Evolutionary conservation across 148 eudicot genomes (phyloP).

Genomic region (Heliosperma pusillum): DNA sequence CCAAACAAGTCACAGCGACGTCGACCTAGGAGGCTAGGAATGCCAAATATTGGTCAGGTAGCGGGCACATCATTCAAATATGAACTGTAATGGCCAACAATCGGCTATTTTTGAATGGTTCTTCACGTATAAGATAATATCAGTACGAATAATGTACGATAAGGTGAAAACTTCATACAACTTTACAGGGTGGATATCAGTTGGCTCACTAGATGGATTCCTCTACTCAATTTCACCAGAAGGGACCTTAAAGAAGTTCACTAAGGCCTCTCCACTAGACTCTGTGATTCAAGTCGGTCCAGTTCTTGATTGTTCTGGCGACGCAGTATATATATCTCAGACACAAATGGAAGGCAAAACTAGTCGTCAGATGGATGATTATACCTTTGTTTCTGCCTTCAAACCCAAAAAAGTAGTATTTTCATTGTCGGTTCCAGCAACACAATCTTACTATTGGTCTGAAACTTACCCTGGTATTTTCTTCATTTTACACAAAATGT

Average conservation of each 20-base stretch:
- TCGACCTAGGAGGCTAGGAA: too few species aligned
- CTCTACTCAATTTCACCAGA: constrained; percentile 79
- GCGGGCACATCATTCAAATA: too few species aligned
- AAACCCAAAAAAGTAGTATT: constrained; percentile 61
- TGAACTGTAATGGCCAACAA: too few species aligned
- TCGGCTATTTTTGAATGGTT: background rate
- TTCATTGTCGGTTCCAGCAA: constrained; percentile 70
- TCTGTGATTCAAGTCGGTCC: constrained; percentile 74
- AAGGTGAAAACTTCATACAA: background rate
- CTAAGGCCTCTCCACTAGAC: constrained; percentile 35
- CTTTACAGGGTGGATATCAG: constrained; percentile 79
- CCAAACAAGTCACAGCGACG: too few species aligned
- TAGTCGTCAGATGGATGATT: constrained; percentile 37
- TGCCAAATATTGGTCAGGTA: too few species aligned
- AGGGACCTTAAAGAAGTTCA: constrained; percentile 56
- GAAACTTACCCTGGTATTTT: constrained; percentile 65
- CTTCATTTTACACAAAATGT: background rate
- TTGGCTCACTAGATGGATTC: constrained; percentile 82
- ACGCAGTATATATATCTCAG: constrained; percentile 68
- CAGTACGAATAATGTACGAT: background rate
- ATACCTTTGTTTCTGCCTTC: constrained; percentile 55
- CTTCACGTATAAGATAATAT: background rate
- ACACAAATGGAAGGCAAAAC: constrained; percentile 69
- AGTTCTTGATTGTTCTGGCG: constrained; percentile 85
- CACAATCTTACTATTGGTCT: constrained; percentile 67